Base-by-base conservation (phyloP, 208 protist species). In the Acanthamoeba lenticulata region DNA sequence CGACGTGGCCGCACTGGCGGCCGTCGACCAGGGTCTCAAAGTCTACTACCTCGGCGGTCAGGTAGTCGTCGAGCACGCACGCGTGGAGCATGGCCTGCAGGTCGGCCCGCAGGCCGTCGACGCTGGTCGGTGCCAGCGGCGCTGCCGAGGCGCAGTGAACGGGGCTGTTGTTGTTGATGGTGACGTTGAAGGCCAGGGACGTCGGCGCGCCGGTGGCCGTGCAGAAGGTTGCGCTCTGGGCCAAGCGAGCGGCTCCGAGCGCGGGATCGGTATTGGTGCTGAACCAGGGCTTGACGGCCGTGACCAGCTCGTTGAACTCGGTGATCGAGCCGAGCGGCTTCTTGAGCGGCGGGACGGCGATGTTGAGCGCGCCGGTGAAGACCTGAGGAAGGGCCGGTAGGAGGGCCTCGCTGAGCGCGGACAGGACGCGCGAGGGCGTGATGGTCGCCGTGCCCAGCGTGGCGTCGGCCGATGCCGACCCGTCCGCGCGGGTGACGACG, bases 341-440 rank as follows among this genome's bases (percentile, higher is more conserved):
- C 29, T 52, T 40, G 32, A 89, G 29, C 34, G 79, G 79, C 47
- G 79, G 49, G 29, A 89, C 17, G 44, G 45, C 29, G 1, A 89
- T 40, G 79, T 89, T 89, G 29, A 89, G 49, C 15, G 79, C 19
- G 32, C 47, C 42, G 49, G 29, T 42, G 34, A 89, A 89, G 79
- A 44, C 79, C 79, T 89, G 79, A 2, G 45, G 27, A 5, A 89
- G 79, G 13, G 79, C 27, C 42, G 47, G 29, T 11, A 88, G 19
- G 29, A 88, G 29, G 36, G 13, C 77, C 24, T 88, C 77, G 44
- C 34, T 57, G 21, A 88, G 36, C 40, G 29, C 77, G 9, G 77
- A 34, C 40, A 88, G 11, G 44, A 57, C 44, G 13, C 44, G 47
- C 19, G 47, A 57, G 3, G 77, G 27, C 13, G 42, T 60, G 47